These are phyloP conservation scores for Mrakiaceae sp. DNA, from an alignment of 1,284 basidiomycete genomes.

Conservation along the genomic window DNA sequence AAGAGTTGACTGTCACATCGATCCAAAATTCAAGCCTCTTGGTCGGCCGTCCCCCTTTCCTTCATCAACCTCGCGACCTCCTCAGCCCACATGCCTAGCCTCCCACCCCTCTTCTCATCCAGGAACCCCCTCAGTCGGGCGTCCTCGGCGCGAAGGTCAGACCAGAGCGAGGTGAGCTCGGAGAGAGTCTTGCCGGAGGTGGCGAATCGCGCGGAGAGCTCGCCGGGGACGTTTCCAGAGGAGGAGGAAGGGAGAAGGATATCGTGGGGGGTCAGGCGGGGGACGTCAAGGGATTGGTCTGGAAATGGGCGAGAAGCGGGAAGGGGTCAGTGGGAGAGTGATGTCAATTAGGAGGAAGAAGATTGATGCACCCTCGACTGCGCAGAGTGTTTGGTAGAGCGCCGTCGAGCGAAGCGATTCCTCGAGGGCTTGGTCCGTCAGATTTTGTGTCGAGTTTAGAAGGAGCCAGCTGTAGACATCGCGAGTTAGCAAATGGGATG, in stretches of 20 bases:
- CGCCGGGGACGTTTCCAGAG: constrained; percentile 24
- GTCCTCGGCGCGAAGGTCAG: constrained; percentile 30
- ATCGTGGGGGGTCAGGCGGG: constrained; percentile 21
- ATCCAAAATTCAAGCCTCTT: no score
- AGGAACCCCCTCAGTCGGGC: constrained; percentile 1
- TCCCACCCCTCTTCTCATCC: not conserved
- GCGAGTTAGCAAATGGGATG: not conserved
- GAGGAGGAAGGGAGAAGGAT: constrained; percentile 27
- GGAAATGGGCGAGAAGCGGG: not conserved
- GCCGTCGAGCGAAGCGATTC: constrained; percentile 56
- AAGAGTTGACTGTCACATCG: no score
- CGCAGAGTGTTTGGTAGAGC: constrained; percentile 48
- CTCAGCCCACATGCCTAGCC: constrained; percentile 6
- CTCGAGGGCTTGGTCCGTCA: constrained; percentile 59
- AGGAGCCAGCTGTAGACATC: constrained; percentile 49
- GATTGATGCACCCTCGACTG: constrained; percentile 1
- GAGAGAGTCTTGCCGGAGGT: constrained; percentile 20
- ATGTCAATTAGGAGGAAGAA: not conserved
- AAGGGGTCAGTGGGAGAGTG: not conserved
- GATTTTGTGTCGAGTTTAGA: constrained; percentile 53
- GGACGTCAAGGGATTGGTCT: not conserved
- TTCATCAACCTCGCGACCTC: constrained; percentile 25
- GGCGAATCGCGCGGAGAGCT: constrained; percentile 31
- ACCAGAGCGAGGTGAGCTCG: constrained; percentile 28
- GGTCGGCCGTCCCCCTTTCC: constrained; percentile 17